A percentile compares a stretch with the other conserved stretches of the same genome.
Evolutionary conservation across 164 flowering plant genomes (phyloP).

Genomic region (Platanus orientalis): DNA sequence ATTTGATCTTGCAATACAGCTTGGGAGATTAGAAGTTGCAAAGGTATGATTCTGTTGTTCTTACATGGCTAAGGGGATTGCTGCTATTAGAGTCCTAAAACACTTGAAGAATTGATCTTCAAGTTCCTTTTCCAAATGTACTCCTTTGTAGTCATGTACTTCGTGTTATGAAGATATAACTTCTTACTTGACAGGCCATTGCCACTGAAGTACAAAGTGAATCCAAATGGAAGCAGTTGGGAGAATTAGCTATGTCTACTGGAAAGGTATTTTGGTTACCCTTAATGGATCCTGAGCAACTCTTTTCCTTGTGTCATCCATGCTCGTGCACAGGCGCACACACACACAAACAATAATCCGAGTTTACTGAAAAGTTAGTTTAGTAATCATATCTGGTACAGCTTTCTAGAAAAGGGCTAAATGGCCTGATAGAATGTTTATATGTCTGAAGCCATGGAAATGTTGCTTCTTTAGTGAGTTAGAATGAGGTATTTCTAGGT

Average conservation of each 20-base stretch:
- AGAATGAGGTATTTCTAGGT: background rate
- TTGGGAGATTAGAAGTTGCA: conserved; percentile 83
- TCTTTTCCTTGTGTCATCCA: background rate
- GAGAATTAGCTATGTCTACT: conserved; percentile 92
- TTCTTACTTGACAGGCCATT: conserved; percentile 55
- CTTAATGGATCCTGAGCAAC: too few species aligned
- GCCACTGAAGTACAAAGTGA: conserved; percentile 84
- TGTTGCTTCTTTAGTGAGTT: background rate
- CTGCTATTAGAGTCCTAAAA: background rate
- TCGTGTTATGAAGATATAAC: background rate
- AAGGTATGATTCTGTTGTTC: conserved; percentile 43
- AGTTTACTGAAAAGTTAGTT: too few species aligned
- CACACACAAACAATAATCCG: too few species aligned
- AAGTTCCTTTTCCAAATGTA: background rate
- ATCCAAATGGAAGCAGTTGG: conserved; percentile 97
- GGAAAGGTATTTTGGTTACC: conserved; percentile 60
- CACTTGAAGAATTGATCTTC: background rate
- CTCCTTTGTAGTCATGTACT: background rate
- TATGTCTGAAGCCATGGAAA: too few species aligned
- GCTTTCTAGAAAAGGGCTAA: too few species aligned
- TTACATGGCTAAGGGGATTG: background rate
- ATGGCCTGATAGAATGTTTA: too few species aligned
- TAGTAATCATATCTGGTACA: too few species aligned
- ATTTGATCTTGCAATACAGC: conserved; percentile 93
- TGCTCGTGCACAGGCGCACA: too few species aligned